Evolutionary conservation across 2,329 filamentous ascomycete genomes (phyloP).

Genomic region (Biscogniauxia sp.): DNA sequence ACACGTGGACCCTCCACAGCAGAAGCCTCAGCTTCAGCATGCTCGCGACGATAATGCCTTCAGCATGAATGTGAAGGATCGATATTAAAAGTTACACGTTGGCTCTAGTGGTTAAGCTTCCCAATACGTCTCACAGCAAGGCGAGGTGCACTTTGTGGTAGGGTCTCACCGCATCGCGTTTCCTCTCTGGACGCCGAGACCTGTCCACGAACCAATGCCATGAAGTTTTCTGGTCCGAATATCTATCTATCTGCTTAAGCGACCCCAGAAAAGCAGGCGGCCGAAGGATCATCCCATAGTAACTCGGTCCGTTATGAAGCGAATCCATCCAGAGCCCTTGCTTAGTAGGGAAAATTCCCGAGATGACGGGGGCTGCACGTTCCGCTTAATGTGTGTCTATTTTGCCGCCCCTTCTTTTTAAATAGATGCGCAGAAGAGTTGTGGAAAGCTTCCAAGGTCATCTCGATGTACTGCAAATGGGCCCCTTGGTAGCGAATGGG

Average conservation of each 20-base stretch:
- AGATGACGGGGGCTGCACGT: conserved; percentile 22
- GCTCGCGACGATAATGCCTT: not conserved
- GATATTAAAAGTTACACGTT: conserved; percentile 5
- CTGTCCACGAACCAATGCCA: conserved; percentile 20
- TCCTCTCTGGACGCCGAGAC: conserved; percentile 20
- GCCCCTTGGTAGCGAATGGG: conserved; percentile 23
- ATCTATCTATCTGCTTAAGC: conserved; percentile 11
- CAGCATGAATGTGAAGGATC: conserved; percentile 8
- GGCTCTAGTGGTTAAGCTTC: conserved; percentile 19
- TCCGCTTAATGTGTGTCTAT: conserved; percentile 29
- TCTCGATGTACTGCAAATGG: conserved; percentile 20
- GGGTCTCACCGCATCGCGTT: conserved; percentile 24
- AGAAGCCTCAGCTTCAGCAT: not conserved
- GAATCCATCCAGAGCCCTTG: conserved; percentile 15
- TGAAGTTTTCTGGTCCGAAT: conserved; percentile 19
- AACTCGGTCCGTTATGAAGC: conserved; percentile 30
- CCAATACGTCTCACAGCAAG: conserved; percentile 16
- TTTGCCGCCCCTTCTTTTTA: conserved; percentile 27
- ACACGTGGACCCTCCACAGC: not conserved
- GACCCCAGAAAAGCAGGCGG: conserved; percentile 17
- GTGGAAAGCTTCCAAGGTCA: conserved; percentile 19
- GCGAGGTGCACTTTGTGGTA: conserved; percentile 21
- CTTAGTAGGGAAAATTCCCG: conserved; percentile 15
- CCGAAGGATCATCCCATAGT: conserved; percentile 29
- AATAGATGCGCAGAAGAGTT: conserved; percentile 21